A percentile compares a stretch with the other conserved stretches of the same genome.
phyloP scores from a whole-genome alignment of 1,284 basidiomycete species.

The Gastroboletus turbinatus region DNA sequence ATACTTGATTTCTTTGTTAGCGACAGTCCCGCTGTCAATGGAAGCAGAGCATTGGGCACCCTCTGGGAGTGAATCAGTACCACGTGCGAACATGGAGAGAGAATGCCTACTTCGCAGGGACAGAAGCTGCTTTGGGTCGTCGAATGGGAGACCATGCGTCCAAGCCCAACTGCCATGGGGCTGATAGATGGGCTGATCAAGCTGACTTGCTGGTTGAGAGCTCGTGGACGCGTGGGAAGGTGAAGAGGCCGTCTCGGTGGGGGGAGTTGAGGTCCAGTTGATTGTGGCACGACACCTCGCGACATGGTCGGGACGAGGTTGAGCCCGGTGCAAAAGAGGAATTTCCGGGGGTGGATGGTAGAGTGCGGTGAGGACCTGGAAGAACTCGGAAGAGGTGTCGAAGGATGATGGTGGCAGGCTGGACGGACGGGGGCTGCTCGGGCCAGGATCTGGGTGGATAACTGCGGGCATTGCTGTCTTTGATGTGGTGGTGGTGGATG shows the following conservation, averaged over 20 bases:
- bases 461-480: constrained; percentile 15
- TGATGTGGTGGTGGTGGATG: neutral
- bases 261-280: constrained; percentile 22
- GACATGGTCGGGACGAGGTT: constrained; percentile 20
- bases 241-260: neutral
- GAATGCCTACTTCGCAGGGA: constrained; percentile 27
- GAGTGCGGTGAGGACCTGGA: constrained; percentile 31
- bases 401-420: constrained; percentile 17
- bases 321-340: constrained; percentile 8
- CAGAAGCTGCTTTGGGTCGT: constrained; percentile 30
- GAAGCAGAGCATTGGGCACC: constrained; percentile 42
- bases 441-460: constrained; percentile 17
- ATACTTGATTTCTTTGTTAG: constrained; percentile 40
- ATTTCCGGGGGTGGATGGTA: constrained; percentile 17
- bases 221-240: neutral
- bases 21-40: constrained; percentile 40
- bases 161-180: constrained; percentile 42
- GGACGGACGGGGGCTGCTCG: constrained; percentile 11
- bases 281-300: constrained; percentile 29
- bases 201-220: constrained; percentile 3
- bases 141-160: constrained; percentile 36
- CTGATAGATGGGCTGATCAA: constrained; percentile 32
- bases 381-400: constrained; percentile 31
- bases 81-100: neutral
- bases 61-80: constrained; percentile 30